Evolutionary conservation across 768 basidiomycete species (phyloP).

Genomic region (Strobilomyces echinocephalus): DNA sequence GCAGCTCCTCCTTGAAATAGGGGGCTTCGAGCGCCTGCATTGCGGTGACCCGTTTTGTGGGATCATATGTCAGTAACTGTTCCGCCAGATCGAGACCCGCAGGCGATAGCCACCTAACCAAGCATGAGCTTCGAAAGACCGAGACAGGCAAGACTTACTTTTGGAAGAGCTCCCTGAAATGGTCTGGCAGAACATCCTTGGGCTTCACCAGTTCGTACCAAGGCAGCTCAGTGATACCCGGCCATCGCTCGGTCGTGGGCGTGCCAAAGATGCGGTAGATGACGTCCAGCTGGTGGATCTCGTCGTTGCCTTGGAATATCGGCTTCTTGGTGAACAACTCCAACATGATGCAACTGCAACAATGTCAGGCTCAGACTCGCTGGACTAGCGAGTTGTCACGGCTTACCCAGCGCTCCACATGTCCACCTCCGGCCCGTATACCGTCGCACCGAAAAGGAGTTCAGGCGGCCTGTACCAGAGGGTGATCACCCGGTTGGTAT

Average conservation of each 20-base stretch:
- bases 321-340: slow-evolving; percentile 95
- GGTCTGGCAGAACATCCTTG: slow-evolving; percentile 64
- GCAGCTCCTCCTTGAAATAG: slow-evolving; percentile 83
- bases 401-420: slow-evolving; percentile 98
- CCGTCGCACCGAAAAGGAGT: slow-evolving; percentile 88
- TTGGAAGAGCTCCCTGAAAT: slow-evolving; percentile 79
- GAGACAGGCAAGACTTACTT: slow-evolving; percentile 49
- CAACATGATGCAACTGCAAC: slow-evolving; percentile 89
- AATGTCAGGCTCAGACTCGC: neutral
- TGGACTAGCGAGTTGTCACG: neutral
- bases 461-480: slow-evolving; percentile 98
- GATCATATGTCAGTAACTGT: slow-evolving; percentile 75
- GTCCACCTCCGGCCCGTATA: slow-evolving; percentile 96
- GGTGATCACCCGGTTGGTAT: slow-evolving; percentile 99
- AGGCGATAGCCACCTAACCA: slow-evolving; percentile 74
- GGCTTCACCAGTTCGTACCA: slow-evolving; percentile 99
- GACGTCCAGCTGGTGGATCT: slow-evolving; percentile 94
- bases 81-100: slow-evolving; percentile 87
- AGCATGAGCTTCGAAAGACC: neutral
- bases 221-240: slow-evolving; percentile 74
- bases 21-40: slow-evolving; percentile 71
- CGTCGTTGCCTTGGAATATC: slow-evolving; percentile 96
- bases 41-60: slow-evolving; percentile 70
- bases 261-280: slow-evolving; percentile 91
- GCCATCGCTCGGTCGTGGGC: slow-evolving; percentile 79